Conservation (phyloP, 805 yeast species). For the Candida dajiaensis region DNA sequence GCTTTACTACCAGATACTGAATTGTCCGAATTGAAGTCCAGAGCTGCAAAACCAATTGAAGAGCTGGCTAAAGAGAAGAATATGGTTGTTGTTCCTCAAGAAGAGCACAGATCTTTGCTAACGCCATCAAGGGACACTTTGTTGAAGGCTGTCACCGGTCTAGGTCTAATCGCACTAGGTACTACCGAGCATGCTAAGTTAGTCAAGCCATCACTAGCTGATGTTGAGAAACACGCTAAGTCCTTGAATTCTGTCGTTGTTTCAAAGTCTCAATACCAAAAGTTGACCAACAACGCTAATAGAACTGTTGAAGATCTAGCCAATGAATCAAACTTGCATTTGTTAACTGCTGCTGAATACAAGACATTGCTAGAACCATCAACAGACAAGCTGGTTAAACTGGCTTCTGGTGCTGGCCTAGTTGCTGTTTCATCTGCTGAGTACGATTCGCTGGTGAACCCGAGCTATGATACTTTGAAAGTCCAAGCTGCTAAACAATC, state of each 20-base stretch:
- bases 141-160: slow-evolving; percentile 3
- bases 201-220: slow-evolving; percentile 4
- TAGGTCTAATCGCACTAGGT: slow-evolving; percentile 6
- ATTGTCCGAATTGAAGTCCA: slow-evolving; percentile 3
- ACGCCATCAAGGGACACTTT: slow-evolving; percentile 13
- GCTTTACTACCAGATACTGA: slow-evolving; percentile 6
- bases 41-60: slow-evolving; percentile 6
- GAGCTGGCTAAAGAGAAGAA: slow-evolving; percentile 7
- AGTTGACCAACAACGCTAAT: neutral
- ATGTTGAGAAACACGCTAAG: slow-evolving; percentile 6
- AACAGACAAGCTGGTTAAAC: neutral
- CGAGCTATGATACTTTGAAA: neutral
- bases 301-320: slow-evolving; percentile 7
- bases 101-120: slow-evolving; percentile 11
- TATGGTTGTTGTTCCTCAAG: slow-evolving; percentile 12
- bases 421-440: slow-evolving; percentile 4
- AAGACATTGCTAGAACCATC: slow-evolving; percentile 1
- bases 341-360: slow-evolving; percentile 1
- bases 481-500: neutral
- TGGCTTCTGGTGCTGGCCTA: slow-evolving; percentile 7
- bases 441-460: neutral
- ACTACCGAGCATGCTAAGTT: slow-evolving; percentile 5
- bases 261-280: slow-evolving; percentile 4
- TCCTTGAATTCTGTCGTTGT: slow-evolving; percentile 1
- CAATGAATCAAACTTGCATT: slow-evolving; percentile 4